Evolutionary conservation across 768 basidiomycete genomes (phyloP).

Genomic region (Cystofilobasidium capitatum): DNA sequence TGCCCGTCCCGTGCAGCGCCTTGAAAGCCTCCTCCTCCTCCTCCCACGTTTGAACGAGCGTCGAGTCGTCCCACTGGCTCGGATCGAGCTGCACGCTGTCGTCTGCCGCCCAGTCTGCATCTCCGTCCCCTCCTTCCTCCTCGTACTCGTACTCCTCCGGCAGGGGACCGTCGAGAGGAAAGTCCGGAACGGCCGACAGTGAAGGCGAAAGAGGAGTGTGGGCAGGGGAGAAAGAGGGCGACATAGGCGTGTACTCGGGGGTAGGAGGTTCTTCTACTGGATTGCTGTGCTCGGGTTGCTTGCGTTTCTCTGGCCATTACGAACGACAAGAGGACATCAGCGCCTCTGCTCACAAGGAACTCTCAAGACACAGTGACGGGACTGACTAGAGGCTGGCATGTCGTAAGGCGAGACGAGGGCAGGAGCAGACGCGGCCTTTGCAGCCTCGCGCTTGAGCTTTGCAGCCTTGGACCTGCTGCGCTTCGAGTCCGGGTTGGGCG

Average conservation of each 20-base stretch:
- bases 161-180: not conserved
- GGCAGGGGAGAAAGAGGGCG: not conserved
- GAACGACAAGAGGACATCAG: not conserved
- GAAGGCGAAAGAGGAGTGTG: not conserved
- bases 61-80: slow-evolving; percentile 1
- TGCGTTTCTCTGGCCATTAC: not conserved
- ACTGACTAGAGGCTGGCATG: not conserved
- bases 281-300: not conserved
- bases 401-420: not conserved
- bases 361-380: not conserved
- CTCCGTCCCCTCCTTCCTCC: not conserved
- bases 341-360: no score
- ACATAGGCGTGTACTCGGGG: not conserved
- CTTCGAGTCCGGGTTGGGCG: not conserved
- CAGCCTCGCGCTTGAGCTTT: not conserved
- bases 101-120: not conserved
- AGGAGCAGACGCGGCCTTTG: not conserved
- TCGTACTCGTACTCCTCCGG: not conserved
- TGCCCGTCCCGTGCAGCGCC: not conserved
- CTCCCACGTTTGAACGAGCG: not conserved
- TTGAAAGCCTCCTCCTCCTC: not conserved
- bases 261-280: not conserved
- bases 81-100: not conserved
- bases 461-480: not conserved
- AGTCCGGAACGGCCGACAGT: not conserved